Percentiles rank a stretch among this genome's conserved stretches.
phyloP scores from a whole-genome alignment of 495 filamentous ascomycete genomes.

The Xylaria nigripes region DNA sequence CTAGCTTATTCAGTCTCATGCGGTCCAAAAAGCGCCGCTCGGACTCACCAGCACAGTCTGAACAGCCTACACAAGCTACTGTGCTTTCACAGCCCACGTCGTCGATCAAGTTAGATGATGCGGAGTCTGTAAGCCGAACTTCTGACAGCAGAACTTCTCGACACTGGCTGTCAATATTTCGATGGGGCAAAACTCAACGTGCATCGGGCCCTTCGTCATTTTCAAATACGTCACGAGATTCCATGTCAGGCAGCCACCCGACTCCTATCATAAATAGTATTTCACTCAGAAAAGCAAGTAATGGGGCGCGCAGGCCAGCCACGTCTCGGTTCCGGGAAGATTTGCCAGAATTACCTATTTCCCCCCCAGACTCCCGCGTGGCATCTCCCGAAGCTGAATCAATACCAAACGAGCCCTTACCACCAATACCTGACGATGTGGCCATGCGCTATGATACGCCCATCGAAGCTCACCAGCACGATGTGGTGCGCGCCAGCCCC shows the following conservation, averaged over 20 bases:
- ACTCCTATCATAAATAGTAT: conserved; percentile 26
- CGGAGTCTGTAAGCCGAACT: conserved; percentile 23
- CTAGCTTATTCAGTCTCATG: conserved; percentile 25
- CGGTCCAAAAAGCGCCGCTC: conserved; percentile 33
- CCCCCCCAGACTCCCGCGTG: conserved; percentile 70
- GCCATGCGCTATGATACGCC: conserved; percentile 40
- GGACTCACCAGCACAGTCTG: conserved; percentile 23
- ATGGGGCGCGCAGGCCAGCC: conserved; percentile 55
- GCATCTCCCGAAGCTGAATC: conserved; percentile 60
- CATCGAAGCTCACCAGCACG: conserved; percentile 35
- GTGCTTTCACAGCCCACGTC: conserved; percentile 24
- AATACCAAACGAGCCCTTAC: conserved; percentile 26
- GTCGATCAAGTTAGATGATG: conserved; percentile 29
- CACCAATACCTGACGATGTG: conserved; percentile 22
- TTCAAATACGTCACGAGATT: conserved; percentile 83
- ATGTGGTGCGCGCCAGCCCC: conserved; percentile 34
- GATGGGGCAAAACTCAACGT: conserved; percentile 52
- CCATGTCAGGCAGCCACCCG: conserved; percentile 38
- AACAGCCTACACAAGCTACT: conserved; percentile 7
- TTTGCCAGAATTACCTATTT: conserved; percentile 73
- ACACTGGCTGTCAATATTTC: conserved; percentile 67
- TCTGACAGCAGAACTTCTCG: conserved; percentile 39
- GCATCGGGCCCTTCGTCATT: conserved; percentile 56
- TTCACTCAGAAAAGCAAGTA: conserved; percentile 31
- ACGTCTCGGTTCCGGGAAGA: conserved; percentile 93